Percentiles rank a stretch among this genome's conserved stretches.
Evolutionary conservation across 148 eudicot species (phyloP).

Genomic region (Nepenthes gracilis): DNA sequence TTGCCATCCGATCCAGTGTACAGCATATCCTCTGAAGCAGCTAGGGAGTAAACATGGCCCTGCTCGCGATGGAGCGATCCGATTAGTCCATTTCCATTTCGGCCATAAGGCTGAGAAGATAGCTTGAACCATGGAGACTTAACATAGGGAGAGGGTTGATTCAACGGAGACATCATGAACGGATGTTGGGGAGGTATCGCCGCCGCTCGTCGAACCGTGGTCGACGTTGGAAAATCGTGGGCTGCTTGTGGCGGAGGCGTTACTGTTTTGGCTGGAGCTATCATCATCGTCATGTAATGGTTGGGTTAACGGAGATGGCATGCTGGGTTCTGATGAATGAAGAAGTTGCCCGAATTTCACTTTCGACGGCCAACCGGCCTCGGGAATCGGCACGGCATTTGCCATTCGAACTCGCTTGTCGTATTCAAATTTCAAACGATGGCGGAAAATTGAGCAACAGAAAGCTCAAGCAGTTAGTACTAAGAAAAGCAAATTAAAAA

Average conservation of each 20-base stretch:
- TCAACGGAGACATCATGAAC: slow-evolving; percentile 10
- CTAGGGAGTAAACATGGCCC: slow-evolving; percentile 39
- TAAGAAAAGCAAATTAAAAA: too few relatives aligned
- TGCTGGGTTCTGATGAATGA: neutral
- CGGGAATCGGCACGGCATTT: too few relatives aligned
- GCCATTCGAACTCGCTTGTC: too few relatives aligned
- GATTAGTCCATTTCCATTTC: slow-evolving; percentile 3
- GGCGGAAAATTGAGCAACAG: too few relatives aligned
- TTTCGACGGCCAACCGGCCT: too few relatives aligned
- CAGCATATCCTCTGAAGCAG: slow-evolving; percentile 12
- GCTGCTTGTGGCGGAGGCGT: neutral
- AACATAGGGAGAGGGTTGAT: slow-evolving; percentile 17
- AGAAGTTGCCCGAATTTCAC: neutral
- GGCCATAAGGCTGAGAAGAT: slow-evolving; percentile 5
- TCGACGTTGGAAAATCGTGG: neutral
- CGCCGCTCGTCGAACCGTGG: neutral
- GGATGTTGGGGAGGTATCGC: neutral
- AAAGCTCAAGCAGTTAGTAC: too few relatives aligned
- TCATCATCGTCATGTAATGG: neutral
- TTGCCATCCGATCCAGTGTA: slow-evolving; percentile 35
- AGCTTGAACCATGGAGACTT: slow-evolving; percentile 37
- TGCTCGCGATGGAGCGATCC: slow-evolving; percentile 33
- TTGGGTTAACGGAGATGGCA: neutral
- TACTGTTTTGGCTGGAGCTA: neutral
- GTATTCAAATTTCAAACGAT: too few relatives aligned